These are phyloP conservation scores for Pichia sp. DNA, from an alignment of 1,139 yeast genomes.

Conservation along the genomic window DNA sequence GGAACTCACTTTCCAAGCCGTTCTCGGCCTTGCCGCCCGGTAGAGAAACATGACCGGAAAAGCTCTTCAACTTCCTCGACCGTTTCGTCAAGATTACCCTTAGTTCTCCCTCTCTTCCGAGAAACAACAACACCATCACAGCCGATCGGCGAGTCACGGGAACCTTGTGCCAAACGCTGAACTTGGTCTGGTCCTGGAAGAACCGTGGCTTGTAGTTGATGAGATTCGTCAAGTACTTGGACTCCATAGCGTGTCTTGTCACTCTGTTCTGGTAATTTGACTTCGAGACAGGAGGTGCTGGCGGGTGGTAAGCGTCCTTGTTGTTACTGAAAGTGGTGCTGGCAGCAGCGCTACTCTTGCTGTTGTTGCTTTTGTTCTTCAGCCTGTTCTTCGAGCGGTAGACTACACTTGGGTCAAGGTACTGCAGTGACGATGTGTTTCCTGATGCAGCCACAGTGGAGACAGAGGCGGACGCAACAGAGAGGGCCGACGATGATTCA, in stretches of 20 bases:
- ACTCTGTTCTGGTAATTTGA: constrained; percentile 19
- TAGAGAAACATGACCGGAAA: constrained; percentile 83
- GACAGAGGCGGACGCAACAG: not conserved
- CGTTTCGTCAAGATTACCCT: constrained; percentile 75
- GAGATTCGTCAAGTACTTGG: constrained; percentile 30
- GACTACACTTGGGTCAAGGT: not conserved
- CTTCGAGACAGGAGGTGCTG: constrained; percentile 14
- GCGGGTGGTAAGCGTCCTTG: not conserved
- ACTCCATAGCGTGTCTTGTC: constrained; percentile 30
- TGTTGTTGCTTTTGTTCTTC: not conserved
- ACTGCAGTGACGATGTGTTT: not conserved
- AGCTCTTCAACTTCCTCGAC: constrained; percentile 60
- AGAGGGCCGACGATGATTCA: not conserved
- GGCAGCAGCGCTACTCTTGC: not conserved
- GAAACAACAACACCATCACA: constrained; percentile 66
- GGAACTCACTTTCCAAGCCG: constrained; percentile 61
- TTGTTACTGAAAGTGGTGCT: not conserved
- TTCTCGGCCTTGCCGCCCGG: constrained; percentile 87
- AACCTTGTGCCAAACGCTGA: constrained; percentile 53
- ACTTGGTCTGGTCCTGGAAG: constrained; percentile 21
- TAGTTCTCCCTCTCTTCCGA: constrained; percentile 68
- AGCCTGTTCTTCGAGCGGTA: not conserved
- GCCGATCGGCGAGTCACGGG: constrained; percentile 68
- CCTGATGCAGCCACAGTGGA: not conserved
- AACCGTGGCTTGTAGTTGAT: constrained; percentile 29